Base-by-base conservation (phyloP, 805 yeast species). In the Starmerella bacillaris region DNA sequence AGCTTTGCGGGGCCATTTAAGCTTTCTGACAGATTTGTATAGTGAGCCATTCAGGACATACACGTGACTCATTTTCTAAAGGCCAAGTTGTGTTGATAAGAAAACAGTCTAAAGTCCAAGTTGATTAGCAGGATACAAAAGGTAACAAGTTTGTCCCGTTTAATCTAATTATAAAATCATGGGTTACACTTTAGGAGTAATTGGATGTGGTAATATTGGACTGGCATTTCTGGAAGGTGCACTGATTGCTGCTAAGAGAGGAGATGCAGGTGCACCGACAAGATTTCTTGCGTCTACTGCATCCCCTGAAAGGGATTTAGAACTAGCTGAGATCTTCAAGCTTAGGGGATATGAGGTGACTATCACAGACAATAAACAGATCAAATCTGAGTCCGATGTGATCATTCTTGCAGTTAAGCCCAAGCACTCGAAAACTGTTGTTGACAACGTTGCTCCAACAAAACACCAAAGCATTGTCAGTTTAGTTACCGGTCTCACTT, bases 141-240 rank as follows among this genome's bases (percentile, higher is more conserved):
- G n/a, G n/a, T n/a, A n/a, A n/a, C n/a, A n/a, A n/a, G n/a, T n/a
- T n/a, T n/a, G n/a, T n/a, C n/a, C n/a, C n/a, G n/a, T n/a, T n/a
- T n/a, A n/a, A n/a, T n/a, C n/a, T n/a, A n/a, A n/a, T n/a, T n/a
- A n/a, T n/a, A n/a, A n/a, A 22, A 29, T 7, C 7, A 29, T 29
- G 5, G 56, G 53, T 14, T 56, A 55, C 59, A 75, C 80, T 3
- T 59, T 86, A 35, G 67, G 84, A 14, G 72, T 89, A 21, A 64
- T 89, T 36, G 99, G 95, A 24, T 72, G 93, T 49, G 99, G 99
- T 41, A 83, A 78, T 37, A 79, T 89, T 82, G 96, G 96, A 39
- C 76, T 86, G 14, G 94, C 96, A 8, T 29, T 29, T 29, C 19
- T 29, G 6, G 21, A 29, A 9, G 32, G 32, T 22, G 79, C 89